Evolutionary conservation across 148 eudicot species (phyloP).

Genomic region (Cornus suecica): DNA sequence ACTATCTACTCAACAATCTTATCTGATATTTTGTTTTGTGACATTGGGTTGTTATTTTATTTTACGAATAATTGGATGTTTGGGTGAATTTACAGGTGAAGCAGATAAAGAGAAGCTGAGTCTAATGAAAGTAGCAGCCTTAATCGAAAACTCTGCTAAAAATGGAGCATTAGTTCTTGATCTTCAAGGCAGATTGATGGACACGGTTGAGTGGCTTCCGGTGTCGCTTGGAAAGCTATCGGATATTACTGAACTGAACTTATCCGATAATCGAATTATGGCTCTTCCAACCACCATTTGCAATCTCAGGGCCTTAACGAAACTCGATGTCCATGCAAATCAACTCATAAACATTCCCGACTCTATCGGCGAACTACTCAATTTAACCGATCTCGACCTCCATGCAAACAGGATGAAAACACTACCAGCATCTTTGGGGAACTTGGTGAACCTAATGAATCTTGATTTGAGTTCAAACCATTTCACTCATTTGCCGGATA

Average conservation of each 20-base stretch:
- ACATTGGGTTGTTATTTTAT: too few relatives aligned
- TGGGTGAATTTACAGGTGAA: slow-evolving; percentile 25
- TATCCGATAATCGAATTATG: slow-evolving; percentile 57
- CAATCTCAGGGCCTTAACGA: slow-evolving; percentile 39
- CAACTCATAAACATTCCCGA: slow-evolving; percentile 69
- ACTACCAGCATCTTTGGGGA: slow-evolving; percentile 52
- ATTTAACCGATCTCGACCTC: slow-evolving; percentile 48
- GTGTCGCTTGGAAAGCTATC: slow-evolving; percentile 52
- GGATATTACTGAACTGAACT: slow-evolving; percentile 38
- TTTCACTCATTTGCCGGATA: slow-evolving; percentile 46
- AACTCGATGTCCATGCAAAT: slow-evolving; percentile 55
- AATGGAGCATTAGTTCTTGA: slow-evolving; percentile 40
- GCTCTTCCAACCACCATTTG: slow-evolving; percentile 58
- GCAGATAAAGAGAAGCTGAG: slow-evolving; percentile 37
- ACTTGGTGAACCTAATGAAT: slow-evolving; percentile 31
- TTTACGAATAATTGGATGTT: too few relatives aligned
- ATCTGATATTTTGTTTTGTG: too few relatives aligned
- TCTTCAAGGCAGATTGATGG: slow-evolving; percentile 50
- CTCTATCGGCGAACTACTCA: slow-evolving; percentile 50
- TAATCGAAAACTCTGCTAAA: slow-evolving; percentile 46
- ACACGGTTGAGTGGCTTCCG: slow-evolving; percentile 72
- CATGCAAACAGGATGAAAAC: slow-evolving; percentile 56
- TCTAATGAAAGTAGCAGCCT: slow-evolving; percentile 49
- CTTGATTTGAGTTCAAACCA: slow-evolving; percentile 62
- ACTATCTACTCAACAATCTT: too few relatives aligned